phyloP scores from a whole-genome alignment of 768 basidiomycete genomes.

The Auricularia heimuer region DNA sequence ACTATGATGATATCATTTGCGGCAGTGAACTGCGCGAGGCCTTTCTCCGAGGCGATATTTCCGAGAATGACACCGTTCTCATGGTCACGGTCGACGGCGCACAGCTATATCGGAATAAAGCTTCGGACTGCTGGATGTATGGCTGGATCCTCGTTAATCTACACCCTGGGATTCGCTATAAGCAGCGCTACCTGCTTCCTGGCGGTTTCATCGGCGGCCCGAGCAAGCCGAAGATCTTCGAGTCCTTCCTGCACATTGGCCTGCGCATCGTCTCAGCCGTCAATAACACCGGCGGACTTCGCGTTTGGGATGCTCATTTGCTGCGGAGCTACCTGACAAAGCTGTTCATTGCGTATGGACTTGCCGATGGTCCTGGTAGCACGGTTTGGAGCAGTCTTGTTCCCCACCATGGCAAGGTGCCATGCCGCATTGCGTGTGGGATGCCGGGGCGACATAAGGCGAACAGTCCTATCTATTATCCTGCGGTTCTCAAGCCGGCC shows the following conservation, averaged over 20 bases:
- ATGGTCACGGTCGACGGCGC: constrained; percentile 31
- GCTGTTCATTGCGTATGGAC: background rate
- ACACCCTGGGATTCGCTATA: constrained; percentile 21
- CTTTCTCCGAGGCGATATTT: constrained; percentile 11
- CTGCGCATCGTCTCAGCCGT: constrained; percentile 22
- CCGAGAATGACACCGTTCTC: constrained; percentile 24
- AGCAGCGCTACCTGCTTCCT: constrained; percentile 23
- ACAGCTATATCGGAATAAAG: constrained; percentile 33
- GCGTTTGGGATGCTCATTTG: constrained; percentile 19
- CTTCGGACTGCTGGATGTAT: constrained; percentile 33
- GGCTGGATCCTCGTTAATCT: constrained; percentile 30
- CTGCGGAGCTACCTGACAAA: background rate
- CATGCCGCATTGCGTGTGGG: background rate
- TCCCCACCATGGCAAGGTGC: background rate
- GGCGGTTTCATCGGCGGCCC: constrained; percentile 19
- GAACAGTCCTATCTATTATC: background rate
- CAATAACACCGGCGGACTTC: constrained; percentile 16
- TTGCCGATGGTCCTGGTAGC: constrained; percentile 4
- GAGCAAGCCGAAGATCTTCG: constrained; percentile 21
- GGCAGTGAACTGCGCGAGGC: constrained; percentile 22
- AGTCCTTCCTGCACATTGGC: constrained; percentile 23
- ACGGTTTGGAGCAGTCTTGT: background rate
- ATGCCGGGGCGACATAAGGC: constrained; percentile 1
- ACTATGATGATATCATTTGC: constrained; percentile 22
- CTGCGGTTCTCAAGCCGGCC: constrained; percentile 1